A percentile compares a stretch with the other conserved stretches of the same genome.
Evolutionary conservation across 176 grass and related monocot genomes (phyloP).

Genomic region (Coix lacrymajobi): DNA sequence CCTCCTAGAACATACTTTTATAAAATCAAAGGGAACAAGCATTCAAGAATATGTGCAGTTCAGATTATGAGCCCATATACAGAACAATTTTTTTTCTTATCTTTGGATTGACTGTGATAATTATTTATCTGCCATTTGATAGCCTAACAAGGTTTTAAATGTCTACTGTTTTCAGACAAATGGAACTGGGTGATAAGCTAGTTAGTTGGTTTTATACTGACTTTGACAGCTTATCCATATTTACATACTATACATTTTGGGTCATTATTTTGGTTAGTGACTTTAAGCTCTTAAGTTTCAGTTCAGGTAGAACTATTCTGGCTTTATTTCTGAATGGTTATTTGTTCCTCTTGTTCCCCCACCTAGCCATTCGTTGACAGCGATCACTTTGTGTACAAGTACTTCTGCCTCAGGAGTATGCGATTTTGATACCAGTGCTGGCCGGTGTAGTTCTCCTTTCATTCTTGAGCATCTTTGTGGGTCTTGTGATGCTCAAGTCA

Average conservation of each 20-base stretch:
- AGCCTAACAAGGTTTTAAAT: background rate
- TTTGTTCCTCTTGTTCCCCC: conserved; percentile 13
- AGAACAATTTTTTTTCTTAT: background rate
- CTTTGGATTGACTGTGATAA: background rate
- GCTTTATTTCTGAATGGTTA: background rate
- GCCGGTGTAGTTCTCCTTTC: conserved; percentile 68
- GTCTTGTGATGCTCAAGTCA: conserved; percentile 69
- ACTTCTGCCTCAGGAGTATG: conserved; percentile 86
- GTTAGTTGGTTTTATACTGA: conserved; percentile 65
- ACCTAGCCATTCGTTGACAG: conserved; percentile 81
- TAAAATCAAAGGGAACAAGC: background rate
- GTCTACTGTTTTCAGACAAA: conserved; percentile 2
- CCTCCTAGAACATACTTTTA: background rate
- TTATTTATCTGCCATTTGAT: background rate
- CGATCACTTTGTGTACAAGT: conserved; percentile 81
- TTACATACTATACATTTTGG: conserved; percentile 85
- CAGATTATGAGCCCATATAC: background rate
- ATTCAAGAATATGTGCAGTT: background rate
- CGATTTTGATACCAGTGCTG: conserved; percentile 69
- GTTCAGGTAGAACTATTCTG: background rate
- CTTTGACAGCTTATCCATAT: conserved; percentile 72
- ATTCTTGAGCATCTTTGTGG: conserved; percentile 75
- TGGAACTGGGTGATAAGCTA: conserved; percentile 77
- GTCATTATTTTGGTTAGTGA: conserved; percentile 79
- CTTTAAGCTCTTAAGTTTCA: background rate